Conservation (phyloP, 2,329 filamentous ascomycete genomes). For the Exophiala xenobiotica region DNA sequence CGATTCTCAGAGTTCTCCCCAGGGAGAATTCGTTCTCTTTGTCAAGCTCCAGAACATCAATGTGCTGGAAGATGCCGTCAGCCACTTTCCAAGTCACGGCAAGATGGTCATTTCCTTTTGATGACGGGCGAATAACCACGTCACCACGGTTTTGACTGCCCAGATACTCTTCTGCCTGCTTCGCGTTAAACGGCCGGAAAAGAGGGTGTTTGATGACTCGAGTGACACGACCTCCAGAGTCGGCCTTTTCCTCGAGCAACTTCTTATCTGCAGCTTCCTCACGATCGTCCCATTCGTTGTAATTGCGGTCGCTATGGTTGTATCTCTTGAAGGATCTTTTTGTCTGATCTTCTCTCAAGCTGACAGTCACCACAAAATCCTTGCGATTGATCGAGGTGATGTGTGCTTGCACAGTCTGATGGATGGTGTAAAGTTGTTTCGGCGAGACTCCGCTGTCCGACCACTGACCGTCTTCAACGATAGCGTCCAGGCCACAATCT, state of each 20-base stretch:
- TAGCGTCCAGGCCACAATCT: constrained; percentile 90
- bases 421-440: constrained; percentile 70
- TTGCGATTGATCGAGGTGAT: constrained; percentile 84
- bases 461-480: constrained; percentile 78
- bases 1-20: constrained; percentile 79
- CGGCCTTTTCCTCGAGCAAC: constrained; percentile 80
- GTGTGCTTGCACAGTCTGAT: constrained; percentile 86
- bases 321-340: constrained; percentile 69
- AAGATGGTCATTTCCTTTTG: constrained; percentile 91
- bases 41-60: constrained; percentile 93
- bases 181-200: constrained; percentile 88
- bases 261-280: constrained; percentile 81
- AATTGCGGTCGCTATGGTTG: constrained; percentile 54
- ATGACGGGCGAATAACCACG: constrained; percentile 91
- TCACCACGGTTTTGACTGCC: constrained; percentile 83
- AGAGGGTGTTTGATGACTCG: constrained; percentile 97
- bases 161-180: constrained; percentile 89
- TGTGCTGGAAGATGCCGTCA: constrained; percentile 93
- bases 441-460: constrained; percentile 67
- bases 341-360: constrained; percentile 77
- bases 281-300: constrained; percentile 81
- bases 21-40: constrained; percentile 97
- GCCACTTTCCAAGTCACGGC: constrained; percentile 98
- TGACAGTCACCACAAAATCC: constrained; percentile 78
- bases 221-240: constrained; percentile 78